Evolutionary conservation across 257 asterid genomes (phyloP).

Genomic region (Solanum dulcamara): DNA sequence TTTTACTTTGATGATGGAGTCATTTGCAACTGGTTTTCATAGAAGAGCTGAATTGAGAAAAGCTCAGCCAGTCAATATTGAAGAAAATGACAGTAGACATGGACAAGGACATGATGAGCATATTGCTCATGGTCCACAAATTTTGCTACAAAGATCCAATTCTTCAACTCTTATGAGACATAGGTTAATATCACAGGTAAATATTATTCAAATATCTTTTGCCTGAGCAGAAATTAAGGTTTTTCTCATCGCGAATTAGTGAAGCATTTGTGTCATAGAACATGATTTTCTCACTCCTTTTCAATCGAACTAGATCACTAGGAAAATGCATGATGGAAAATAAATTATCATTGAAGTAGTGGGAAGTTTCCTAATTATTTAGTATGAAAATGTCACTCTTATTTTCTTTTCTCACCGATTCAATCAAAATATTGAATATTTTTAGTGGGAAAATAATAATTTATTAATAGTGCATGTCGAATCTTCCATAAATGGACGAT

Average conservation of each 20-base stretch:
- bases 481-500: too few species aligned
- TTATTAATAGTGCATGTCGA: too few species aligned
- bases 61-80: constrained; percentile 10
- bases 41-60: constrained; percentile 11
- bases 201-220: not conserved
- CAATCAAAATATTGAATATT: too few species aligned
- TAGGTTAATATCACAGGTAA: constrained; percentile 23
- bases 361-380: too few species aligned
- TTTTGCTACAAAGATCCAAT: not conserved
- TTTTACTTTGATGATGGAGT: constrained; percentile 15
- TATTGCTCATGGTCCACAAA: not conserved
- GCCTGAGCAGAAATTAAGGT: not conserved
- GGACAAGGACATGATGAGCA: constrained; percentile 5
- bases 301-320: too few species aligned
- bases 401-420: too few species aligned
- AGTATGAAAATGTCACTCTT: too few species aligned
- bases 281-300: too few species aligned
- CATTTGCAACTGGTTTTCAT: constrained; percentile 9
- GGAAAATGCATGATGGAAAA: too few species aligned
- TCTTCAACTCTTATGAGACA: constrained; percentile 13
- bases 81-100: not conserved
- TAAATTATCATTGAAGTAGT: too few species aligned
- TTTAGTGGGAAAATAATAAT: too few species aligned
- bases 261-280: not conserved
- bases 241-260: too few species aligned